Evolutionary conservation across 345 rosid species (phyloP), one percentile per base, ranked within the genome.

Genomic region (Acer yangbiense): DNA sequence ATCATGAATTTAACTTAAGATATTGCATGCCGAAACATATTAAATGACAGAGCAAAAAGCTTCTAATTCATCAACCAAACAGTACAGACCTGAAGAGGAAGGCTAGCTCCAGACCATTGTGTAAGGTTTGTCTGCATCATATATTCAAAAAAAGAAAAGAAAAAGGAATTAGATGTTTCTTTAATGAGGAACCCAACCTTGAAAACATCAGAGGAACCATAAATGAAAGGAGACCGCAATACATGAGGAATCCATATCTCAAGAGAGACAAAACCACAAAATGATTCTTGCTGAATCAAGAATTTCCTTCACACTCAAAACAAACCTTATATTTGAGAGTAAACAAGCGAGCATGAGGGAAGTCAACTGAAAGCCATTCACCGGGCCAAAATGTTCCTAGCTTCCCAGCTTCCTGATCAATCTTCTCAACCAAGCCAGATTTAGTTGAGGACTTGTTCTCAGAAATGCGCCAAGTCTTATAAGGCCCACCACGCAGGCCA

Each of bases 391-490:
- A 94, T 35, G 98, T 96, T 77, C 97, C 98, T 6, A 82, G 85
- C 83, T 90, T 96, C 83, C 99, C 99, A 77, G 99, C 99, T 89
- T 96, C 98, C 89, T 91, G 92, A 82, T 96, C 99, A 81, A 96
- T 94, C 84, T 89, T 96, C 90, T 94, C 99, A 21, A 94, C 97
- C 81, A 94, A 87, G 80, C 98, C 97, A 77, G 97, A 94, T 87
- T 96, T 96, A 39, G 97, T 90, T 60, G 99, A 94, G 71, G 87
- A 77, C 84, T 94, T 96, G 78, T 92, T 90, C 52, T 96, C 98
- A 48, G 98, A 62, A 84, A 96, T 88, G 76, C 94, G 98, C 99
- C 99, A 96, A 13, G 97, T 86, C 87, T 89, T 94, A 80, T 82
- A 96, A 71, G 99, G 98, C 44, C 97, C 99, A 77, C 99, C 99